Percentiles rank a stretch among this genome's conserved stretches.
phyloP scores from a whole-genome alignment of 345 rosid species.

The Lepidium sativum region DNA sequence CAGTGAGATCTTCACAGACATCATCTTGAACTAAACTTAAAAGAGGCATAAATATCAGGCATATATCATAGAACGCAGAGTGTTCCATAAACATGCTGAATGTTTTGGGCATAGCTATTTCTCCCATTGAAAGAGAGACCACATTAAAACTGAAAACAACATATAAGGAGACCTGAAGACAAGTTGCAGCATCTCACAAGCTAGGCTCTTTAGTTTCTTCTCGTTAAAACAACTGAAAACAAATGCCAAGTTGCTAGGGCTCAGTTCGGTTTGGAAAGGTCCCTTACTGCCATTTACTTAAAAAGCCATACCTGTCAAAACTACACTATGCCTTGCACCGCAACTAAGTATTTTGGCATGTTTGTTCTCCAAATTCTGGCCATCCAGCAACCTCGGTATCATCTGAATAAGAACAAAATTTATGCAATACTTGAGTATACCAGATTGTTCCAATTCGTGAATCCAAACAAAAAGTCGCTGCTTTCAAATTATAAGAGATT shows the following conservation, averaged over 20 bases:
- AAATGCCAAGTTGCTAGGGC: constrained; percentile 15
- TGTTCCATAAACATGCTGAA: neutral
- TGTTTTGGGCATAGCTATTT: neutral
- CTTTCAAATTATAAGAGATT: neutral
- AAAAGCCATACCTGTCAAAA: constrained; percentile 51
- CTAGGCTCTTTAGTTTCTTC: constrained; percentile 32
- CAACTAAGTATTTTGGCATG: constrained; percentile 50
- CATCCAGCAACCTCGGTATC: constrained; percentile 55
- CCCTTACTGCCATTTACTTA: constrained; percentile 1
- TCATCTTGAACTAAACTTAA: neutral
- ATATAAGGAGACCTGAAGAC: constrained; percentile 24
- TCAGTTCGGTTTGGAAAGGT: constrained; percentile 7
- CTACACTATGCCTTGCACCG: constrained; percentile 74
- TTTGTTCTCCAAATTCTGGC: constrained; percentile 43
- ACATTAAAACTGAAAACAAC: constrained; percentile 14
- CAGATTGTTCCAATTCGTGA: neutral
- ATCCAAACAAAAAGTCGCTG: neutral
- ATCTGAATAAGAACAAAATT: constrained; percentile 31
- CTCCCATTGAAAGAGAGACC: constrained; percentile 10
- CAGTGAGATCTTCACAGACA: neutral
- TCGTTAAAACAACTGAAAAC: constrained; percentile 23
- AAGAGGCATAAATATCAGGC: neutral
- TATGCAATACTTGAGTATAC: neutral
- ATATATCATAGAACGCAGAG: neutral
- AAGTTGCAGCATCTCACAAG: constrained; percentile 29